phyloP scores from a whole-genome alignment of 2,329 filamentous ascomycete species.

The Beauveria caledonica region DNA sequence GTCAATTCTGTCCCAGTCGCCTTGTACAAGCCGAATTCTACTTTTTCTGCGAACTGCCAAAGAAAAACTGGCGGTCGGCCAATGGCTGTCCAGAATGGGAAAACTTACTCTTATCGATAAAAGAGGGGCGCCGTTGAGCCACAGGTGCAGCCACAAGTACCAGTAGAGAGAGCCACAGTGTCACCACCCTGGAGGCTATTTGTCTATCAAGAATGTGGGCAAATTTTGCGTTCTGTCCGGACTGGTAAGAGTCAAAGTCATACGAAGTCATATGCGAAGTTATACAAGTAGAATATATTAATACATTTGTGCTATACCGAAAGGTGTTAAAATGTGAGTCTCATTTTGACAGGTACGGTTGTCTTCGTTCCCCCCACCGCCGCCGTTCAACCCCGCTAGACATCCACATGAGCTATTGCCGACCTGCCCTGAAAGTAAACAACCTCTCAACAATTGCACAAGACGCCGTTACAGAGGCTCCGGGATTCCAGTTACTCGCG shows the following conservation, averaged over 20 bases:
- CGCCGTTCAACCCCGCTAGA: neutral
- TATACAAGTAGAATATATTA: neutral
- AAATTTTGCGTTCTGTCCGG: neutral
- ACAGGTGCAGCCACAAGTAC: constrained; percentile 9
- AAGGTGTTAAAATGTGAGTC: neutral
- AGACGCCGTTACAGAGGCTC: neutral
- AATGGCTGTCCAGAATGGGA: constrained; percentile 2
- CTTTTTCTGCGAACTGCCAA: too few relatives aligned
- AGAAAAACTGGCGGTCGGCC: constrained; percentile 11
- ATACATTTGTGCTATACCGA: too few relatives aligned
- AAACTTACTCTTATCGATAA: constrained; percentile 27
- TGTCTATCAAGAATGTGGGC: too few relatives aligned
- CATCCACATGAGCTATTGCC: constrained; percentile 6
- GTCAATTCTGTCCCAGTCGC: neutral
- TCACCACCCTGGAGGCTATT: neutral
- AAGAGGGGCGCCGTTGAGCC: constrained; percentile 6
- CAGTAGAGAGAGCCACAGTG: neutral
- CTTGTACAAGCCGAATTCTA: neutral
- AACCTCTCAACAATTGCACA: neutral
- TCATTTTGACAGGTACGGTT: neutral
- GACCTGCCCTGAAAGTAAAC: neutral
- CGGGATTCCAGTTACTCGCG: too few relatives aligned
- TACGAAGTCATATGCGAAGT: too few relatives aligned
- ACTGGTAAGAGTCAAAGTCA: neutral
- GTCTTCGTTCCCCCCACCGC: neutral